These are phyloP conservation scores for Grosmannia huntii DNA, from an alignment of 2,329 filamentous ascomycete species.

Conservation along the genomic window DNA sequence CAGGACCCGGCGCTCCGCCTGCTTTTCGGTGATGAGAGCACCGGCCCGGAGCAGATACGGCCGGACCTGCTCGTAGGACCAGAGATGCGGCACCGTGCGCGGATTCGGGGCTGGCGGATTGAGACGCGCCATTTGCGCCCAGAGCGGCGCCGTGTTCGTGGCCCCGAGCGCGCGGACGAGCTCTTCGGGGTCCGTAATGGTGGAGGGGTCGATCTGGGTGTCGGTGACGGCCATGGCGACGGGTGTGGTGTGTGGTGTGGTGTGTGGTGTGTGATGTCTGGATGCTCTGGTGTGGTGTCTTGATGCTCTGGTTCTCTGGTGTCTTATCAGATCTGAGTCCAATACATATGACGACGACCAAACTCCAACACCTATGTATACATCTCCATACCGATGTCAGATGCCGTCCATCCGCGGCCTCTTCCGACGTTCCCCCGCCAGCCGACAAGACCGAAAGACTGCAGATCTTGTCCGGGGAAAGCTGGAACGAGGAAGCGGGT, in stretches of 20 bases:
- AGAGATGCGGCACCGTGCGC: constrained; percentile 20
- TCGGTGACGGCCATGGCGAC: neutral
- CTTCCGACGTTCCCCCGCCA: neutral
- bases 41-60: constrained; percentile 21
- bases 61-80: constrained; percentile 20
- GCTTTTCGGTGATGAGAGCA: constrained; percentile 18
- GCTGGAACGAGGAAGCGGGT: neutral
- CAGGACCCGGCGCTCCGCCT: constrained; percentile 24
- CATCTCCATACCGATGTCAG: too few relatives aligned
- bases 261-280: too few relatives aligned
- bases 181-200: neutral
- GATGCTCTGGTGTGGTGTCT: too few relatives aligned
- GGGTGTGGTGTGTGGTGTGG: neutral
- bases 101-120: constrained; percentile 33
- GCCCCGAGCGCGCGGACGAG: neutral
- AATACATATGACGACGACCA: too few relatives aligned
- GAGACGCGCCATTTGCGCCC: constrained; percentile 29
- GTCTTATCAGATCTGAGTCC: too few relatives aligned
- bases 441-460: neutral
- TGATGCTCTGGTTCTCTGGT: too few relatives aligned
- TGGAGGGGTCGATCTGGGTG: neutral
- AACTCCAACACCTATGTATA: too few relatives aligned
- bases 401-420: neutral
- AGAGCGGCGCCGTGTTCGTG: constrained; percentile 20
- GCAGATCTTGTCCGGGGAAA: neutral